Evolutionary conservation across 1,284 basidiomycete genomes (phyloP).

Genomic region (Ceratobasidium papillatum): DNA sequence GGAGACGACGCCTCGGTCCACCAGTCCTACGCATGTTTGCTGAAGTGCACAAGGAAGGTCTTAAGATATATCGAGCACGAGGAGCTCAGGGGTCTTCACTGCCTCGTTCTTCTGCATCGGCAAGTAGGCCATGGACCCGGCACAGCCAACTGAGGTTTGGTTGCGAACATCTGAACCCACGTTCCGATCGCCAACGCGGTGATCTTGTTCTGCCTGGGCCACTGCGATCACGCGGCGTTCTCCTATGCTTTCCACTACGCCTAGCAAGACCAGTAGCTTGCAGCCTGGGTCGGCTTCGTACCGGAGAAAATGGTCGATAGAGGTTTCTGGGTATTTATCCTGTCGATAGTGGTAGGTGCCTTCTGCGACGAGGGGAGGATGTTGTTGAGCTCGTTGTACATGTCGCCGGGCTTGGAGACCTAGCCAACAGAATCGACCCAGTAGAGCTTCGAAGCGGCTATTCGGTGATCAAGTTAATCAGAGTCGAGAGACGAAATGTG

Average conservation of each 20-base stretch:
- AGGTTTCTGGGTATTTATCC: conserved; percentile 98
- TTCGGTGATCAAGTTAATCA: conserved; percentile 58
- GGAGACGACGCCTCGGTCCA: conserved; percentile 72
- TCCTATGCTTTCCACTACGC: conserved; percentile 98
- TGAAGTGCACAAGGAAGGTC: conserved; percentile 87
- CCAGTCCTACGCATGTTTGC: conserved; percentile 86
- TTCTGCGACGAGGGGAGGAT: conserved; percentile 96
- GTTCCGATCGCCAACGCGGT: conserved; percentile 99
- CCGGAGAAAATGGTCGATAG: conserved; percentile 98
- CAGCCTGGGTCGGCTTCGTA: conserved; percentile 97
- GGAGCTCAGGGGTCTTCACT: conserved; percentile 94
- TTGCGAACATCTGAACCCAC: conserved; percentile 99
- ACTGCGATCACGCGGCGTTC: conserved; percentile 99
- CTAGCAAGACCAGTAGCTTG: conserved; percentile 98
- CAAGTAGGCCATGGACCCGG: conserved; percentile 98
- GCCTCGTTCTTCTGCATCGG: conserved; percentile 98
- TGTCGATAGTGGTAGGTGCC: conserved; percentile 99
- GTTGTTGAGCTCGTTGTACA: conserved; percentile 99
- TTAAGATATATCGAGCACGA: conserved; percentile 98
- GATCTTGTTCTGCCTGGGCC: conserved; percentile 91
- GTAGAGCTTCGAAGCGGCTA: conserved; percentile 99
- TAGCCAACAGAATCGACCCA: conserved; percentile 97
- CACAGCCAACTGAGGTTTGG: conserved; percentile 99
- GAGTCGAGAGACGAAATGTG: conserved; percentile 9
- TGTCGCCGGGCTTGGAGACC: conserved; percentile 99